phyloP scores from a whole-genome alignment of 2,329 filamentous ascomycete species.

The Chaetomium globosum region DNA sequence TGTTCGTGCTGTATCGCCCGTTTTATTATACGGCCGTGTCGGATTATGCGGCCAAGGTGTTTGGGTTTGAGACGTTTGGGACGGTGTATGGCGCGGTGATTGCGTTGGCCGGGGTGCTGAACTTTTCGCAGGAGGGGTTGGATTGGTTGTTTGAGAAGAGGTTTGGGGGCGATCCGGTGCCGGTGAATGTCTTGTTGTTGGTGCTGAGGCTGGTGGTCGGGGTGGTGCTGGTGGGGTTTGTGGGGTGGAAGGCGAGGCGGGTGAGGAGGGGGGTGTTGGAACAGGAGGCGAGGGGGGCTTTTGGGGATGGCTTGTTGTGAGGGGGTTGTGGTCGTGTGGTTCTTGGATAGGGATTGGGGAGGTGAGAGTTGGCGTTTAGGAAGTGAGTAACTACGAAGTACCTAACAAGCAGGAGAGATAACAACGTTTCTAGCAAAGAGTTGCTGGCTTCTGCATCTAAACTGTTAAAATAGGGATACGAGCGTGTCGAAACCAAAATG shows the following conservation, averaged over 20 bases:
- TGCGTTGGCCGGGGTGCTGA: slow-evolving; percentile 78
- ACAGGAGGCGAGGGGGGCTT: slow-evolving; percentile 40
- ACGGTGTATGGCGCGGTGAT: slow-evolving; percentile 94
- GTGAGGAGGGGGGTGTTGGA: slow-evolving; percentile 43
- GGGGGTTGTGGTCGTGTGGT: not conserved
- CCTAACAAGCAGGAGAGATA: too few species aligned
- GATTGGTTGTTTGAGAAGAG: slow-evolving; percentile 75
- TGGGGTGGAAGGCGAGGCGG: slow-evolving; percentile 50
- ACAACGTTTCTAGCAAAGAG: slow-evolving; percentile 4
- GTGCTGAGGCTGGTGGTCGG: slow-evolving; percentile 66
- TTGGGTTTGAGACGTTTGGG: slow-evolving; percentile 87
- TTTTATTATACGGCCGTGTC: slow-evolving; percentile 91
- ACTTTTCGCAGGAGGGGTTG: slow-evolving; percentile 79
- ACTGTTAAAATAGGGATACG: not conserved
- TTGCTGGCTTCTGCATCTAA: not conserved
- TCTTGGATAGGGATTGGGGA: not conserved
- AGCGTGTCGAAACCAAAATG: not conserved
- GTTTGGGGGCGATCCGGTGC: slow-evolving; percentile 72
- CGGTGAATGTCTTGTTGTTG: slow-evolving; percentile 73
- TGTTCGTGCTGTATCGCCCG: slow-evolving; percentile 84
- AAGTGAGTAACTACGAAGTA: not conserved
- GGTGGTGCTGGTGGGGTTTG: slow-evolving; percentile 65
- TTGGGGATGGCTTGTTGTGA: slow-evolving; percentile 18
- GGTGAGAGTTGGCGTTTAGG: not conserved
- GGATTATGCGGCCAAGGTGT: slow-evolving; percentile 88